Evolutionary conservation across 176 grass and related monocot species (phyloP), one percentile per base, ranked within the genome.

Genomic region (Secale cereale): DNA sequence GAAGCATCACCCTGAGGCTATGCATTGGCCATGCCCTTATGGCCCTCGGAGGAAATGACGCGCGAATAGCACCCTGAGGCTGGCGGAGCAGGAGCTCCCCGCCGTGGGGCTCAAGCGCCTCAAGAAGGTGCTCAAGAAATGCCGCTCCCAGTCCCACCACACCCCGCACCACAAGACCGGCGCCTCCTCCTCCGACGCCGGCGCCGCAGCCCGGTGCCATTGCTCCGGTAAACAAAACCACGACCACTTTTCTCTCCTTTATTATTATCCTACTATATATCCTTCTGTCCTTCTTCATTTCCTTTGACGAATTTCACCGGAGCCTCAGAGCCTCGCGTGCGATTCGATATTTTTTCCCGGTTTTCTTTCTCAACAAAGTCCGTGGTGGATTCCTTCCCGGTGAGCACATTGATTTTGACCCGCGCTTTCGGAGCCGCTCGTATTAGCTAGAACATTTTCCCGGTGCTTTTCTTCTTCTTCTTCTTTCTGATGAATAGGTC

Each of bases 51-150:
- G 37, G 35, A 36, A 36, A 36, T 36, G 35, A n/a, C n/a, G n/a
- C n/a, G n/a, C n/a, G n/a, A n/a, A n/a, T n/a, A n/a, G n/a, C n/a
- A n/a, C n/a, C n/a, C n/a, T n/a, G n/a, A 50, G 71, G 43, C 7
- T 0, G 48, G 2, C 43, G 78, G 74, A 86, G 80, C 70, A 89
- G 85, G 89, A 88, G 81, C 91, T 98, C 85, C 95, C 95, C 1
- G 83, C 57, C 30, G 91, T 98, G 3, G 95, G 85, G 10, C 78
- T 98, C 71, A 98, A 98, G 85, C 88, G 92, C 23, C 83, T 98
- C 59, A 98, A 98, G 82, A 98, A 95, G 79, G 87, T 90, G 71
- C 89, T 98, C 72, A 98, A 93, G 77, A 86, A 81, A 46, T 98
- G 95, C 37, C 84, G 85, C 23, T 54, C 65, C 29, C 82, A 91